A percentile compares a stretch with the other conserved stretches of the same genome.
Conservation (phyloP, 768 basidiomycete genomes). For the Naganishia kalamii region DNA sequence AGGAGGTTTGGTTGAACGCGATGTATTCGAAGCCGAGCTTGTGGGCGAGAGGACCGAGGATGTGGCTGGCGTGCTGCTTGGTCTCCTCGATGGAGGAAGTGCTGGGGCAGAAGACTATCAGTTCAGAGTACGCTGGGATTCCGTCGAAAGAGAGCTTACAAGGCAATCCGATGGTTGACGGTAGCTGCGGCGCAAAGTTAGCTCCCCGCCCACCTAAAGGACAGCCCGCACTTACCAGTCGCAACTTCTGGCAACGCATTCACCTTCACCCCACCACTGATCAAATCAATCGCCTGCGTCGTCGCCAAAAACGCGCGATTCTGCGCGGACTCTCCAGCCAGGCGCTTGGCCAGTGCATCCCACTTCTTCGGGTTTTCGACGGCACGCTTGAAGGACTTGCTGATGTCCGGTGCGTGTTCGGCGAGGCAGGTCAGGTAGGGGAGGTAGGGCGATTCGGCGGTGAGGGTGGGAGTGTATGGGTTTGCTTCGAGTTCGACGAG, state of each 20-base stretch:
- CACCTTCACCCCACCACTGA: conserved; percentile 53
- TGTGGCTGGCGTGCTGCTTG: conserved; percentile 28
- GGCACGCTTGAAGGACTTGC: conserved; percentile 52
- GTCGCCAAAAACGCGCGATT: conserved; percentile 41
- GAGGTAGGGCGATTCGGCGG: conserved; percentile 36
- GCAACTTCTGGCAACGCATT: conserved; percentile 69
- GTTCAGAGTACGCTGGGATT: not conserved
- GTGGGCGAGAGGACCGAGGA: conserved; percentile 36
- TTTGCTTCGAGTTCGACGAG: conserved; percentile 64
- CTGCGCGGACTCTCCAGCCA: conserved; percentile 41
- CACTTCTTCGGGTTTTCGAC: conserved; percentile 39
- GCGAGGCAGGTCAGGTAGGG: conserved; percentile 61
- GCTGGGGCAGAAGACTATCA: conserved; percentile 21
- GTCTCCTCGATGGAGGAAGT: conserved; percentile 45
- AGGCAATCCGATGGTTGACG: conserved; percentile 46
- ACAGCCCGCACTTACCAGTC: conserved; percentile 25
- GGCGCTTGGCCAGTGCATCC: conserved; percentile 51
- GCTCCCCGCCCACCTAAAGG: not conserved
- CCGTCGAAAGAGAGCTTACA: conserved; percentile 27
- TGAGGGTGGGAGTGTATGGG: conserved; percentile 50
- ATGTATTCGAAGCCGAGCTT: conserved; percentile 37
- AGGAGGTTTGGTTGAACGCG: conserved; percentile 28
- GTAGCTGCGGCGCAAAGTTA: conserved; percentile 26
- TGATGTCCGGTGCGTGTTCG: conserved; percentile 57
- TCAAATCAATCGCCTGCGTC: conserved; percentile 58